Conservation (phyloP, 176 grass and related monocot genomes). For the Chrysopogon serrulatus region DNA sequence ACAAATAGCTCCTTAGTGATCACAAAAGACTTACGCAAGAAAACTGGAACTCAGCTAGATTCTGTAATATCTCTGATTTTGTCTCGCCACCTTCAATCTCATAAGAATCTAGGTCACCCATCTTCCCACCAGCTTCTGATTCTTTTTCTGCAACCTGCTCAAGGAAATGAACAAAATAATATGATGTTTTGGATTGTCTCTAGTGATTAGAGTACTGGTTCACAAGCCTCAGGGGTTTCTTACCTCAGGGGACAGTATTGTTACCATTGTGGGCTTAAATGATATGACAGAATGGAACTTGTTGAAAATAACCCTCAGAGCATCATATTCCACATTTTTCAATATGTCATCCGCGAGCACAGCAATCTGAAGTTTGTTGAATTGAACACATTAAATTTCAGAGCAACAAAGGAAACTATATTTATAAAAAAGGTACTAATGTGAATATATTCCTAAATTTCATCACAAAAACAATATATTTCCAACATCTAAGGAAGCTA, state of each 20-base stretch:
- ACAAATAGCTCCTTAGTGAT: background rate
- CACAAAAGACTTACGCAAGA: constrained; percentile 70
- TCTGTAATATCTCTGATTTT: constrained; percentile 95
- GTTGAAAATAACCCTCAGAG: constrained; percentile 83
- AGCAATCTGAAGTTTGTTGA: constrained; percentile 52
- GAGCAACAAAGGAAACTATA: background rate
- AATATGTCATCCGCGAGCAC: constrained; percentile 95
- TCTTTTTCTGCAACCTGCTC: constrained; percentile 68
- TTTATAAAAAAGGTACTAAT: background rate
- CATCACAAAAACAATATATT: background rate
- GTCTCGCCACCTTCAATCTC: constrained; percentile 98
- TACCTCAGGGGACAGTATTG: constrained; percentile 92
- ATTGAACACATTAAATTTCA: background rate
- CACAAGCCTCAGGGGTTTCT: background rate
- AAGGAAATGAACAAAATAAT: background rate
- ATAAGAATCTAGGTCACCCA: constrained; percentile 72
- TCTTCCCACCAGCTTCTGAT: constrained; percentile 75
- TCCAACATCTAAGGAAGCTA: background rate
- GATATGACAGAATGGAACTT: constrained; percentile 88
- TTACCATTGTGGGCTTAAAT: constrained; percentile 77
- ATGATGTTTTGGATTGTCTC: background rate
- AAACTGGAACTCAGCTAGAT: constrained; percentile 92
- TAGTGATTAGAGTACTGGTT: background rate
- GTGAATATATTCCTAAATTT: background rate
- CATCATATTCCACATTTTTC: constrained; percentile 93